Percentiles rank a stretch among this genome's conserved stretches.
Evolutionary conservation across 306 rosid genomes (phyloP).

Genomic region (Echinosophora koreensis): DNA sequence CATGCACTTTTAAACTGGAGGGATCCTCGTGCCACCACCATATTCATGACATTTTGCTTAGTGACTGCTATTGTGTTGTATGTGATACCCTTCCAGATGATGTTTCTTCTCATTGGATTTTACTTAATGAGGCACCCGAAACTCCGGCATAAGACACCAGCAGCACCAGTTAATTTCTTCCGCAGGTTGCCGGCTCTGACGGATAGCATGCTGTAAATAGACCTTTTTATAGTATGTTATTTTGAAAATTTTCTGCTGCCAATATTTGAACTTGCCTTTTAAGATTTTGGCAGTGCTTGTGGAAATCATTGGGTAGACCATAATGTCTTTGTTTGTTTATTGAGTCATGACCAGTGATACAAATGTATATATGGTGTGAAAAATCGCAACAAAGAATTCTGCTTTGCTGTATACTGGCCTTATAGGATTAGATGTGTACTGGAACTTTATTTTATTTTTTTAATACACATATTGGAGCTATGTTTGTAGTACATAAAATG

Average conservation of each 20-base stretch:
- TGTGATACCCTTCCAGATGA: constrained; percentile 68
- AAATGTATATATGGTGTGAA: constrained; percentile 24
- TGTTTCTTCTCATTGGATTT: constrained; percentile 64
- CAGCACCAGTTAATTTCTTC: constrained; percentile 77
- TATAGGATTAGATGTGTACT: too few relatives aligned
- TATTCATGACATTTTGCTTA: constrained; percentile 74
- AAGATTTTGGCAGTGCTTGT: constrained; percentile 43
- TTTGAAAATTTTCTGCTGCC: constrained; percentile 15
- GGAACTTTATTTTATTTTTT: too few relatives aligned
- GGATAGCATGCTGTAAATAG: constrained; percentile 73
- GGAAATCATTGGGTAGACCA: constrained; percentile 17
- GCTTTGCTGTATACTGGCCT: too few relatives aligned
- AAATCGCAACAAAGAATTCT: constrained; percentile 24
- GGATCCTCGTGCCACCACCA: constrained; percentile 86
- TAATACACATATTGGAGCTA: too few relatives aligned
- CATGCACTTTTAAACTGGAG: constrained; percentile 90
- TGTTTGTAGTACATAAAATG: too few relatives aligned
- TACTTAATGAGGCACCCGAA: constrained; percentile 92
- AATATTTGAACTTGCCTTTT: constrained; percentile 11
- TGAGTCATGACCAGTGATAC: not conserved
- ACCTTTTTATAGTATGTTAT: not conserved
- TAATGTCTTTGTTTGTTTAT: constrained; percentile 28
- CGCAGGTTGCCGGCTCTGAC: constrained; percentile 86
- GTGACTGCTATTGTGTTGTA: constrained; percentile 67
- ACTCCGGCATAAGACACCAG: constrained; percentile 73